These are phyloP conservation scores for Psilocybe cyanescens DNA, from an alignment of 768 basidiomycete species.

Conservation along the genomic window DNA sequence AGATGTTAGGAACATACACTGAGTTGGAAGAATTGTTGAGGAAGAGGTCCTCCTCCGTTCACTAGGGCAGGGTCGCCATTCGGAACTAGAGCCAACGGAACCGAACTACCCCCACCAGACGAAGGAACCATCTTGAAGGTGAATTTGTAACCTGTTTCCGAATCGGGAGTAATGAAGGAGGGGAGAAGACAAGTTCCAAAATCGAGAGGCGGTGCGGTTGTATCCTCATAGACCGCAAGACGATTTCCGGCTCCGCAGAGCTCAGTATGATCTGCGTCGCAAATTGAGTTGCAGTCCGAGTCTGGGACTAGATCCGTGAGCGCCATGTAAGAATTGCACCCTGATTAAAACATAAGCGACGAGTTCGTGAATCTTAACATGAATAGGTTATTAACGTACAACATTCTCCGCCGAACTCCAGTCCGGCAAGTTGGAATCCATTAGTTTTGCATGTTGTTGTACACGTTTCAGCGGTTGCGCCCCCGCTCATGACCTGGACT, in stretches of 20 bases:
- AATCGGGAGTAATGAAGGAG: background rate
- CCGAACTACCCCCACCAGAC: background rate
- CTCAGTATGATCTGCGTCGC: constrained; percentile 15
- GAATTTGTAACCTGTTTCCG: background rate
- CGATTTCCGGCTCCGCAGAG: constrained; percentile 22
- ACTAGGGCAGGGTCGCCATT: background rate
- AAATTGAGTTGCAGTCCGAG: constrained; percentile 16
- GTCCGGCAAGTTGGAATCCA: constrained; percentile 18
- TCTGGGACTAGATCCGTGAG: constrained; percentile 11
- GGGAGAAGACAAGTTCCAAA: constrained; percentile 9
- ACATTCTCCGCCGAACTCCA: constrained; percentile 22
- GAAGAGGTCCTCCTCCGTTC: background rate
- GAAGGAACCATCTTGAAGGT: background rate
- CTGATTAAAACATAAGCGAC: background rate
- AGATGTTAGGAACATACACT: background rate
- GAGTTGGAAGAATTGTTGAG: constrained; percentile 1
- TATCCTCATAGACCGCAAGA: constrained; percentile 20
- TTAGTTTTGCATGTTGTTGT: constrained; percentile 15
- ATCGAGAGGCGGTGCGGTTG: constrained; percentile 7
- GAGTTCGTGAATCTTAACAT: background rate
- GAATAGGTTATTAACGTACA: constrained; percentile 6
- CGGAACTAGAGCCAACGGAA: background rate
- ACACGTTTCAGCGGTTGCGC: constrained; percentile 18
- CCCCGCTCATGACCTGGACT: constrained; percentile 9
- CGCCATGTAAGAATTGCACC: constrained; percentile 22